These are phyloP conservation scores for Xylariaceae sp. DNA, from an alignment of 2,329 filamentous ascomycete species.

Conservation along the genomic window DNA sequence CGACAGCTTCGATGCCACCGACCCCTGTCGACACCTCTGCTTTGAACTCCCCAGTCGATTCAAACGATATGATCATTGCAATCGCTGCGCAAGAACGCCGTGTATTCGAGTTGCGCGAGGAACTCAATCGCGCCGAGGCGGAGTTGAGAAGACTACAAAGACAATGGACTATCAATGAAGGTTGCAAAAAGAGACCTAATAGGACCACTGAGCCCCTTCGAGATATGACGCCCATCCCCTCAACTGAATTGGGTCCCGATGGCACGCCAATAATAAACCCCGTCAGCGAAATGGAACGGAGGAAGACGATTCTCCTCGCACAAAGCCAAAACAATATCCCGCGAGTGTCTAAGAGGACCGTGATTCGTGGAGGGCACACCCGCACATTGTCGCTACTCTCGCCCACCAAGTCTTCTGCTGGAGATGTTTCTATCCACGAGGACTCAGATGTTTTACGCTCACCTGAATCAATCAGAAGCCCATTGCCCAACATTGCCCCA, in stretches of 20 bases:
- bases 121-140: conserved; percentile 75
- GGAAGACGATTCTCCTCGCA: conserved; percentile 61
- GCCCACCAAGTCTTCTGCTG: conserved; percentile 46
- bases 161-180: conserved; percentile 77
- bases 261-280: conserved; percentile 38
- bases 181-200: conserved; percentile 66
- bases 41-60: conserved; percentile 47
- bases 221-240: conserved; percentile 23
- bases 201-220: conserved; percentile 57
- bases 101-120: conserved; percentile 87
- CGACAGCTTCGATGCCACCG: conserved; percentile 45
- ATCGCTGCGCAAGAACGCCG: conserved; percentile 88
- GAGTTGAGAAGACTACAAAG: conserved; percentile 75
- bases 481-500: conserved; percentile 34
- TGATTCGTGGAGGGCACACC: conserved; percentile 65
- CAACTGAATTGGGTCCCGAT: conserved; percentile 30
- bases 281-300: conserved; percentile 65
- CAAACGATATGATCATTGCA: conserved; percentile 74
- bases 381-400: conserved; percentile 76
- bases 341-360: conserved; percentile 49
- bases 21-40: conserved; percentile 47
- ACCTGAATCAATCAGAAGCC: conserved; percentile 29
- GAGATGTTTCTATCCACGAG: conserved; percentile 42
- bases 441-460: conserved; percentile 43
- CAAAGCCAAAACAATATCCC: conserved; percentile 40